phyloP scores from a whole-genome alignment of 257 asterid species.

The Rubia yunnanensis region DNA sequence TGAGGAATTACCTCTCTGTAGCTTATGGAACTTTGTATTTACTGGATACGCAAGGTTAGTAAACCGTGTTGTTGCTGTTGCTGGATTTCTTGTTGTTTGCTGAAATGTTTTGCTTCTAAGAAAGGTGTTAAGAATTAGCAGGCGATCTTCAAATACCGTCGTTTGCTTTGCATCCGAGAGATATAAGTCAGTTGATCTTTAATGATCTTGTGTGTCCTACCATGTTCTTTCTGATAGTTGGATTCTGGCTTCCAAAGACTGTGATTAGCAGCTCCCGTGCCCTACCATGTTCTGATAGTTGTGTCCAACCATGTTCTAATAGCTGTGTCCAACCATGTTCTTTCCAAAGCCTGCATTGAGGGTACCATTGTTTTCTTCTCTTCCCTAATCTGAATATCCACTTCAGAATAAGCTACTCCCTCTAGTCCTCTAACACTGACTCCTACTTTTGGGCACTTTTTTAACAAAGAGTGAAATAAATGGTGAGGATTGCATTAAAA shows the following conservation, averaged over 20 bases:
- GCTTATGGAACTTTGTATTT: constrained; percentile 76
- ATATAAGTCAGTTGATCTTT: constrained; percentile 77
- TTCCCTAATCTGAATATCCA: neutral
- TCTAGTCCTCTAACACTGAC: too few relatives aligned
- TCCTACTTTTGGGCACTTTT: too few relatives aligned
- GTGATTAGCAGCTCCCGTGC: constrained; percentile 67
- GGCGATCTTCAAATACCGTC: constrained; percentile 58
- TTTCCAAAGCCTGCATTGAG: too few relatives aligned
- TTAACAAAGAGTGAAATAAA: too few relatives aligned
- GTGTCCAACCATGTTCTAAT: too few relatives aligned
- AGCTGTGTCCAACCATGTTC: too few relatives aligned
- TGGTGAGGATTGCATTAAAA: too few relatives aligned
- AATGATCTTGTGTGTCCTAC: constrained; percentile 69
- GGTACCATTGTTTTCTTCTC: neutral
- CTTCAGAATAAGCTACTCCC: neutral
- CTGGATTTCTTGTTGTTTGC: constrained; percentile 2
- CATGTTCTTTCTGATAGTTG: constrained; percentile 45
- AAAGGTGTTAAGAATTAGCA: constrained; percentile 20
- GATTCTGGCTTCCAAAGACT: constrained; percentile 73
- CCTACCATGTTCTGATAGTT: too few relatives aligned
- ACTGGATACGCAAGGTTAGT: constrained; percentile 55
- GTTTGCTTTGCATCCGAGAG: constrained; percentile 88
- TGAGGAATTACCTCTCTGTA: constrained; percentile 50
- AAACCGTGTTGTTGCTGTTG: too few relatives aligned
- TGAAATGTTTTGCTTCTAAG: constrained; percentile 15